Evolutionary conservation across 2,329 filamentous ascomycete genomes (phyloP), one percentile per base, ranked within the genome.

Genomic region (Scytalidium sp.): DNA sequence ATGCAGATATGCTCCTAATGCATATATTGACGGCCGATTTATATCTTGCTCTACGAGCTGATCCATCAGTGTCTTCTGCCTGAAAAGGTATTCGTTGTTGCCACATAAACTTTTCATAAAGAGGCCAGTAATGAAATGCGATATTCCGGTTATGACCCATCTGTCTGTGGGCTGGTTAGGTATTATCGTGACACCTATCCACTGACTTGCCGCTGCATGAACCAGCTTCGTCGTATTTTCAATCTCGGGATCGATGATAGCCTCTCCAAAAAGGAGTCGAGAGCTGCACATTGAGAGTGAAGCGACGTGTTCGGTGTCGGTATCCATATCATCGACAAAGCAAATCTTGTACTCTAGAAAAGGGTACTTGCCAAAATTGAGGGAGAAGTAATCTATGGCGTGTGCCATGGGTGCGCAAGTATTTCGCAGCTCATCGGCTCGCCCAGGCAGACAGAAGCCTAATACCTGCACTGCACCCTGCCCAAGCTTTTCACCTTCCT

Each of bases 61-160:
- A 67, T 99, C 93, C 1, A 90, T 84, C 68, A 90, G 81, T 32
- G 82, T 76, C 69, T 97, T 97, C 68, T 96, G 87, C 32, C 90
- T 85, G 65, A 91, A 97, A 10, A 91, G 81, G 65, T 96, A 94
- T 61, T 96, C 90, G 64, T 99, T 99, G 64, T 95, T 95, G 7
- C 94, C 94, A 63, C 90, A 95, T 2, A 99, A 76, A 57, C 84
- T 86, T 66, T 86, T 90, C 80, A 97, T 89, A 68, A 96, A 97
- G 3, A 90, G 79, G 60, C 97, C 93, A 1, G 93, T 91, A 80
- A 99, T 96, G 73, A 90, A 99, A 74, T 93, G 92, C 1, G 93
- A 88, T 43, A 95, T 87, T 13, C 93, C 95, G 47, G 94, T 80
- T 11, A 93, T 86, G 19, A 95, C 84, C 94, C 94, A 99, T 47